Evolutionary conservation across 164 flowering plant genomes (phyloP).

Genomic region (Warburgia ugandensis): DNA sequence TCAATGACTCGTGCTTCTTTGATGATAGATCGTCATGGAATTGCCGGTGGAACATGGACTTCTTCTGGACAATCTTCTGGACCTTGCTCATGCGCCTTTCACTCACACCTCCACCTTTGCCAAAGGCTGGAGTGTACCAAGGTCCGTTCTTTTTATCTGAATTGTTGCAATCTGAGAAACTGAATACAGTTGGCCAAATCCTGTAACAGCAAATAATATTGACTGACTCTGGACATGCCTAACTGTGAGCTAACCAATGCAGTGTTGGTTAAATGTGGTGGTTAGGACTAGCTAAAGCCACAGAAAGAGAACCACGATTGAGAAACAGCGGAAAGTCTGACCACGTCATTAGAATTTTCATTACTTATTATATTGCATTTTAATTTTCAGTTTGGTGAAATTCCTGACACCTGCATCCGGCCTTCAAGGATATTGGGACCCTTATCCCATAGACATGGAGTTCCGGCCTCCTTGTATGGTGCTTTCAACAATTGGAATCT

Average conservation of each 20-base stretch:
- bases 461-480: conserved; percentile 98
- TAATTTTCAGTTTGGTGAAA: conserved; percentile 71
- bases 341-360: too few relatives aligned
- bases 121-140: conserved; percentile 96
- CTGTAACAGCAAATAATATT: too few relatives aligned
- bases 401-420: conserved; percentile 93
- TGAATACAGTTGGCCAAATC: too few relatives aligned
- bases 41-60: conserved; percentile 96
- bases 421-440: conserved; percentile 98
- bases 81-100: conserved; percentile 98
- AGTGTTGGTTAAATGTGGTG: too few relatives aligned
- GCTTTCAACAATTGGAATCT: conserved; percentile 90
- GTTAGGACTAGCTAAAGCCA: too few relatives aligned
- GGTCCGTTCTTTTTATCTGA: conserved; percentile 32
- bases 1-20: background rate
- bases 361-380: background rate
- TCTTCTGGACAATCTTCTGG: conserved; percentile 88
- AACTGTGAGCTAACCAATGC: too few relatives aligned
- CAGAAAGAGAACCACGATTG: too few relatives aligned
- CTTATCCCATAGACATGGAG: conserved; percentile 98
- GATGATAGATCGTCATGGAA: conserved; percentile 74
- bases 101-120: conserved; percentile 98
- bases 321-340: too few relatives aligned
- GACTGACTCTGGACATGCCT: too few relatives aligned
- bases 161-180: too few relatives aligned